phyloP scores from a whole-genome alignment of 1,284 basidiomycete genomes.

The Rhizopogon parksii region DNA sequence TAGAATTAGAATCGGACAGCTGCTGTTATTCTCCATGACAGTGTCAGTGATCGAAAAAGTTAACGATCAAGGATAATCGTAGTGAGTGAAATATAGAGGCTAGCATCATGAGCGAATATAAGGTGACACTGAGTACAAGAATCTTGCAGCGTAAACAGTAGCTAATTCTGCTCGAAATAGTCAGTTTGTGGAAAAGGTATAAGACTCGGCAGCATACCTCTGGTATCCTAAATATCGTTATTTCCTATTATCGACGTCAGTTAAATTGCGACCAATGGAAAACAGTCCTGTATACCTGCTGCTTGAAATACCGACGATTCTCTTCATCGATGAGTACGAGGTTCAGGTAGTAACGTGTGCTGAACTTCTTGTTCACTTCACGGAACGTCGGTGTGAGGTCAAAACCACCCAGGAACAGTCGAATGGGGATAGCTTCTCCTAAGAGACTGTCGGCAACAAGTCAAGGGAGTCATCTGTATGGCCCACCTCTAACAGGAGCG shows the following conservation, averaged over 20 bases:
- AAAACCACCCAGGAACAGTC: conserved; percentile 96
- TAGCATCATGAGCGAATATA: not conserved
- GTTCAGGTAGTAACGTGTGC: conserved; percentile 93
- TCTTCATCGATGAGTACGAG: conserved; percentile 97
- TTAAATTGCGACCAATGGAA: not conserved
- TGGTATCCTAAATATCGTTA: conserved; percentile 70
- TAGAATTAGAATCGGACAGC: not conserved
- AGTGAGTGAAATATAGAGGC: conserved; percentile 1
- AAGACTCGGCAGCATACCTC: conserved; percentile 37
- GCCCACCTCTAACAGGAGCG: conserved; percentile 81
- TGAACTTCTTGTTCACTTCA: conserved; percentile 99
- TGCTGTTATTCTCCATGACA: conserved; percentile 4
- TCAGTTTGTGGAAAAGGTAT: conserved; percentile 6
- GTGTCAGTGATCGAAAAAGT: conserved; percentile 6
- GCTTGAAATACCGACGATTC: conserved; percentile 93
- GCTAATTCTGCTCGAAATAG: conserved; percentile 18
- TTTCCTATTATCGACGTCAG: conserved; percentile 39
- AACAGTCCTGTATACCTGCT: conserved; percentile 46
- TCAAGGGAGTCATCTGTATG: not conserved
- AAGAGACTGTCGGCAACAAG: conserved; percentile 2
- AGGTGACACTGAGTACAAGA: conserved; percentile 1
- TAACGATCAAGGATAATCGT: not conserved
- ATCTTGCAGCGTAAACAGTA: conserved; percentile 7
- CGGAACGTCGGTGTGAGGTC: conserved; percentile 98
- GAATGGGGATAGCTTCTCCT: conserved; percentile 98